Evolutionary conservation across 2,329 filamentous ascomycete species (phyloP).

Genomic region (Elsinoe fawcettii): DNA sequence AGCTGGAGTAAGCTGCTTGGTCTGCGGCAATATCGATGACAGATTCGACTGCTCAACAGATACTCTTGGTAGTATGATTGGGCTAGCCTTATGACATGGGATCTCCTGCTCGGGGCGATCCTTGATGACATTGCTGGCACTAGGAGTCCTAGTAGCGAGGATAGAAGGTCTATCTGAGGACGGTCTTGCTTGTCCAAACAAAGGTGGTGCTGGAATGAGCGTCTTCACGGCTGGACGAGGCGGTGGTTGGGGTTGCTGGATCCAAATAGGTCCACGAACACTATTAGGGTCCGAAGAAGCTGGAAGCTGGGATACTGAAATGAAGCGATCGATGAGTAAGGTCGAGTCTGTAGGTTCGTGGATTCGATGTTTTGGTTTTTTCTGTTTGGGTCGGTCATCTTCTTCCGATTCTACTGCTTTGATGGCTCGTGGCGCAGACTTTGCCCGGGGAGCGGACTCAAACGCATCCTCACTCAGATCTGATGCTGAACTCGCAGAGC

Average conservation of each 20-base stretch:
- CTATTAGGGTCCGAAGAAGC: constrained; percentile 36
- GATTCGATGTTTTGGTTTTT: constrained; percentile 36
- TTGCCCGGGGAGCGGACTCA: constrained; percentile 7
- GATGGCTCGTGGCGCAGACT: constrained; percentile 1
- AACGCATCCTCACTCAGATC: constrained; percentile 22
- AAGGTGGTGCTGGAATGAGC: neutral
- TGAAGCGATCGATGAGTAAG: constrained; percentile 30
- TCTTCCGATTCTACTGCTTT: constrained; percentile 13
- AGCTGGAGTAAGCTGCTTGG: neutral
- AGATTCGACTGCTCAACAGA: neutral
- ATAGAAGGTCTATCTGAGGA: neutral
- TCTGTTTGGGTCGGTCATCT: constrained; percentile 17
- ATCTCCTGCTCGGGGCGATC: neutral
- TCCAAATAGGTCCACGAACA: constrained; percentile 42
- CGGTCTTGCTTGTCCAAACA: neutral
- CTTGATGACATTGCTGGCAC: neutral
- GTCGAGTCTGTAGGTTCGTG: constrained; percentile 33
- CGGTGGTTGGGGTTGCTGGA: constrained; percentile 30
- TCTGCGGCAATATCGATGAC: neutral
- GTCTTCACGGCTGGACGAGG: constrained; percentile 19
- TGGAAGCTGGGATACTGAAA: constrained; percentile 40
- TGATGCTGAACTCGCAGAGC: constrained; percentile 16
- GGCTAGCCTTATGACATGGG: neutral
- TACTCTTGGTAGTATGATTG: neutral
- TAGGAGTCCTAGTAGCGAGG: neutral